Conservation (phyloP, 345 rosid genomes). For the Salix dunnii region DNA sequence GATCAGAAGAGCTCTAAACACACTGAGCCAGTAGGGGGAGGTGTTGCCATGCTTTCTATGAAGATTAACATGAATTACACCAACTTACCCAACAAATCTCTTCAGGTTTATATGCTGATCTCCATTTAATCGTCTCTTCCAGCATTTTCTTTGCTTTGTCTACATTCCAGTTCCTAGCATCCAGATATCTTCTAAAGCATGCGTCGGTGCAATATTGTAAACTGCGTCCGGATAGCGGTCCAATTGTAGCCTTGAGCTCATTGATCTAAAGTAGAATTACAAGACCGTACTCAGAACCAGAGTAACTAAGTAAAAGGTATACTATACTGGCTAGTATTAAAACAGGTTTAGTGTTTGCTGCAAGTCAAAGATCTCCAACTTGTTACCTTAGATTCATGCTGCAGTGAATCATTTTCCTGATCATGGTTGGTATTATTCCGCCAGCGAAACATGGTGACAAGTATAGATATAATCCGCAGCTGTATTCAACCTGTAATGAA, state of each 20-base stretch:
- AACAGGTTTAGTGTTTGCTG: too few relatives aligned
- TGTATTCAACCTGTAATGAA: too few relatives aligned
- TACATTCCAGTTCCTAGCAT: constrained; percentile 80
- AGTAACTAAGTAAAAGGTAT: neutral
- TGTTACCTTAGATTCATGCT: constrained; percentile 60
- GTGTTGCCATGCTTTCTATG: too few relatives aligned
- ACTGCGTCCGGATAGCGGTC: constrained; percentile 51
- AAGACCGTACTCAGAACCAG: neutral
- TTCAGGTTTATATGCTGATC: constrained; percentile 76
- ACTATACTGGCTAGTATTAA: too few relatives aligned
- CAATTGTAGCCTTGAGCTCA: constrained; percentile 60
- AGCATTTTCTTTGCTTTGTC: constrained; percentile 81
- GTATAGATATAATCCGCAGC: too few relatives aligned
- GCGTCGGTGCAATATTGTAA: constrained; percentile 61
- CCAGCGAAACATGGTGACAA: constrained; percentile 57
- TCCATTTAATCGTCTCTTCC: constrained; percentile 76
- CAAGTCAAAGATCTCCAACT: neutral
- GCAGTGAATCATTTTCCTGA: constrained; percentile 44
- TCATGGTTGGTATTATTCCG: constrained; percentile 43
- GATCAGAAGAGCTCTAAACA: neutral
- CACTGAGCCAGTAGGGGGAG: too few relatives aligned
- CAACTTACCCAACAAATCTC: constrained; percentile 74
- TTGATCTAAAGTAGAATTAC: constrained; percentile 36
- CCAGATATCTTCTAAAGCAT: constrained; percentile 81
- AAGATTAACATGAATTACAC: neutral